phyloP scores from a whole-genome alignment of 108 stramenopile species.

The Cyclotella choctawhatcheeana region DNA sequence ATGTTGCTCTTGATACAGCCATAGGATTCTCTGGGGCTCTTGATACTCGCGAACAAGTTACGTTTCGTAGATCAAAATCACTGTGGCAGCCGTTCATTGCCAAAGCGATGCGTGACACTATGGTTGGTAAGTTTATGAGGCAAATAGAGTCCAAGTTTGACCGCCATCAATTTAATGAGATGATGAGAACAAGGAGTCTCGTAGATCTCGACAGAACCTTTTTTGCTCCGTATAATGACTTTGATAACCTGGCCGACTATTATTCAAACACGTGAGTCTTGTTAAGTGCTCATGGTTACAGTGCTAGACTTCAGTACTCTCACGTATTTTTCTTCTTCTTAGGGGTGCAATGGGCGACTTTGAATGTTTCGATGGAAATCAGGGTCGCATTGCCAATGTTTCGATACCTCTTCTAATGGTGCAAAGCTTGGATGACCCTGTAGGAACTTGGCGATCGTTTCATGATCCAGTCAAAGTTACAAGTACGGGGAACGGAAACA shows the following conservation, averaged over 20 bases:
- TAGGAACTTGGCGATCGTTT: slow-evolving; percentile 67
- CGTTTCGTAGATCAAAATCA: slow-evolving; percentile 66
- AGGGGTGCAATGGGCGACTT: slow-evolving; percentile 82
- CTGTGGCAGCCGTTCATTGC: slow-evolving; percentile 93
- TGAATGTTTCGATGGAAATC: slow-evolving; percentile 26
- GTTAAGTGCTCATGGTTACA: background rate
- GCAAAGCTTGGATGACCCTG: slow-evolving; percentile 80
- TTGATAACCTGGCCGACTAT: slow-evolving; percentile 67
- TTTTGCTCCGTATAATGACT: slow-evolving; percentile 77
- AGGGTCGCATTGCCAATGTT: slow-evolving; percentile 65
- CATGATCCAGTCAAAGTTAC: slow-evolving; percentile 64
- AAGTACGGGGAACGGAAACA: slow-evolving; percentile 59
- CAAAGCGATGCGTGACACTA: slow-evolving; percentile 58
- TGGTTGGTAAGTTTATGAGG: slow-evolving; percentile 67
- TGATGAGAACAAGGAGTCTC: slow-evolving; percentile 66
- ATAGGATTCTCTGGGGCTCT: slow-evolving; percentile 76
- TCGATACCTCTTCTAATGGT: slow-evolving; percentile 68
- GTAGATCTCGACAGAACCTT: slow-evolving; percentile 61
- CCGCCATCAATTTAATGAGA: slow-evolving; percentile 43
- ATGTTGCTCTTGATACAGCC: slow-evolving; percentile 70
- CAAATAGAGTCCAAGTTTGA: slow-evolving; percentile 54
- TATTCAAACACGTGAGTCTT: slow-evolving; percentile 42
- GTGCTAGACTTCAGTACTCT: background rate
- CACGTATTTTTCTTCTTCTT: background rate
- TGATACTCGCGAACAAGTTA: slow-evolving; percentile 69